These are phyloP conservation scores for Hortiboletus campestris DNA, from an alignment of 768 basidiomycete genomes.

Conservation along the genomic window DNA sequence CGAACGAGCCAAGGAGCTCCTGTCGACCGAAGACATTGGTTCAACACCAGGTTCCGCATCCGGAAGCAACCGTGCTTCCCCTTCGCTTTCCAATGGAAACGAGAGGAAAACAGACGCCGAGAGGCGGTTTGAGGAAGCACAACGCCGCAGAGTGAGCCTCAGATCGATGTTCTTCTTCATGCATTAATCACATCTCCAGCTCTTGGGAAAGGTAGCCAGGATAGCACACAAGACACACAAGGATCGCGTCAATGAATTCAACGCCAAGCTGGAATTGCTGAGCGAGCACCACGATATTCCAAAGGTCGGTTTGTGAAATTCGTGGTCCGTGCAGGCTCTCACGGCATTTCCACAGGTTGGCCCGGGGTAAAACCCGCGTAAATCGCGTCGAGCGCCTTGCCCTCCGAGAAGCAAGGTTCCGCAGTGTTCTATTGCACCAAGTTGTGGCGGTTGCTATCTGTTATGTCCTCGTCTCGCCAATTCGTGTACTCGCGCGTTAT, in stretches of 20 bases:
- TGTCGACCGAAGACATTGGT: conserved; percentile 48
- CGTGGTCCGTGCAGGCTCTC: conserved; percentile 31
- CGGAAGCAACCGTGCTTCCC: conserved; percentile 60
- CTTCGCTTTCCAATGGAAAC: conserved; percentile 46
- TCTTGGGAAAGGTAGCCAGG: conserved; percentile 70
- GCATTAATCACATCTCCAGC: conserved; percentile 41
- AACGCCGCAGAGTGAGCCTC: conserved; percentile 67
- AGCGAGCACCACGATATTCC: conserved; percentile 96
- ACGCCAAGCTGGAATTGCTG: conserved; percentile 77
- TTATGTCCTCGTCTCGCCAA: conserved; percentile 10
- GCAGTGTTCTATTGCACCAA: conserved; percentile 12
- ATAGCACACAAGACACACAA: conserved; percentile 87
- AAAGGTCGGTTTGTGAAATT: conserved; percentile 52
- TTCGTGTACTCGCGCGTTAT: conserved; percentile 23
- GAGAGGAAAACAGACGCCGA: conserved; percentile 84
- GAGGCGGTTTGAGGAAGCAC: conserved; percentile 84
- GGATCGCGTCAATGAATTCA: conserved; percentile 90
- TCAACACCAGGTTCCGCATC: conserved; percentile 43
- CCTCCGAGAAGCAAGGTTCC: conserved; percentile 1
- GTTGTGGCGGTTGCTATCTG: conserved; percentile 20
- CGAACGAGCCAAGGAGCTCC: conserved; percentile 46
- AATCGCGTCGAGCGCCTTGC: conserved; percentile 29
- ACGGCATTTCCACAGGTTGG: conserved; percentile 59
- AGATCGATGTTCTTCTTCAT: background rate
- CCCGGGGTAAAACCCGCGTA: conserved; percentile 64